Percentiles rank a stretch among this genome's conserved stretches.
Evolutionary conservation across 208 protist species (phyloP).

Genomic region (Angomonas deanei): DNA sequence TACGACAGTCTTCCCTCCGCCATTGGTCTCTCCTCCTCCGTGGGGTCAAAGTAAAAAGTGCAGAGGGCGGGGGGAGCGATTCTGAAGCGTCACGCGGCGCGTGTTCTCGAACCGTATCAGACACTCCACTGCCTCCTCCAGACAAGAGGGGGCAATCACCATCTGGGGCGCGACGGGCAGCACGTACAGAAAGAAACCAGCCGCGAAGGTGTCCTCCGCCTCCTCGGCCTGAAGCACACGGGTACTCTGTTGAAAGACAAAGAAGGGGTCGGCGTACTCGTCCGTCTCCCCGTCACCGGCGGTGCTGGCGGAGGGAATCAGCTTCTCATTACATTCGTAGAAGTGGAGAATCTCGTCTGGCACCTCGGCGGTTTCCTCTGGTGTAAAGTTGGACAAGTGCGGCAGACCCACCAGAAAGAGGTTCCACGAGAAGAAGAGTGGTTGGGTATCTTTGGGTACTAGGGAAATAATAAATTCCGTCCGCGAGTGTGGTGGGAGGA

Average conservation of each 20-base stretch:
- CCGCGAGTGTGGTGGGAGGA: conserved; percentile 19
- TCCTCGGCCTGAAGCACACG: conserved; percentile 3
- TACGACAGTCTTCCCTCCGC: conserved; percentile 3
- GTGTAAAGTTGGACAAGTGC: conserved; percentile 11
- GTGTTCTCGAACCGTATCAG: conserved; percentile 55
- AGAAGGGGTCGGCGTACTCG: conserved; percentile 27
- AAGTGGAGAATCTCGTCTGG: conserved; percentile 11
- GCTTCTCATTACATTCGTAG: conserved; percentile 11
- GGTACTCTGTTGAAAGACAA: conserved; percentile 23
- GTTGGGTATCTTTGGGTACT: conserved; percentile 21
- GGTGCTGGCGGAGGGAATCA: conserved; percentile 12
- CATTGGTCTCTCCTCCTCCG: conserved; percentile 17
- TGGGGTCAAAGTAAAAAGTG: conserved; percentile 75
- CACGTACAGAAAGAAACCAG: conserved; percentile 76
- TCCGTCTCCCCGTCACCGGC: conserved; percentile 1
- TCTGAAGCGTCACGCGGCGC: conserved; percentile 71
- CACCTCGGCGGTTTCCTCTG: neutral
- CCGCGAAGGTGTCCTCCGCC: conserved; percentile 37
- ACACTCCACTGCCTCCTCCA: conserved; percentile 79
- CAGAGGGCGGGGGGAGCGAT: conserved; percentile 56
- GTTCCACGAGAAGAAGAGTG: conserved; percentile 45
- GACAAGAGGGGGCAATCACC: conserved; percentile 44
- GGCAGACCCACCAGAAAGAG: conserved; percentile 77
- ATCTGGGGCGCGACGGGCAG: conserved; percentile 49
- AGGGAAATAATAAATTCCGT: conserved; percentile 29